Percentiles rank a stretch among this genome's conserved stretches.
Conservation (phyloP, 1,139 yeast genomes). For the Petasospora fabianii region DNA sequence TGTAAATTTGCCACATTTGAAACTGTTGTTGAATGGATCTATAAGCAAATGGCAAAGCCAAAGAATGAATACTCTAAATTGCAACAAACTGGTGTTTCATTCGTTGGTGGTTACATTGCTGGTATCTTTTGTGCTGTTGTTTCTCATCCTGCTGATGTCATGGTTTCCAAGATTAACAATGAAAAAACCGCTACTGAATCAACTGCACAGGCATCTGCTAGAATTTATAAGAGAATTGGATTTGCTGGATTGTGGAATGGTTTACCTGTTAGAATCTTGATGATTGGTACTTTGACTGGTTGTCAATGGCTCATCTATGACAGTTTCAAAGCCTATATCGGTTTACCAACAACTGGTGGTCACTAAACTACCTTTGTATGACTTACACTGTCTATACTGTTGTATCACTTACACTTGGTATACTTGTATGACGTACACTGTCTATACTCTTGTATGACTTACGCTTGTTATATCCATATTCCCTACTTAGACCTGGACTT, state of each 20-base stretch:
- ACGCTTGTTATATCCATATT: too few relatives aligned
- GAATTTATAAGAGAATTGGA: slow-evolving; percentile 80
- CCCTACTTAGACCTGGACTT: too few relatives aligned
- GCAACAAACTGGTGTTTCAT: slow-evolving; percentile 90
- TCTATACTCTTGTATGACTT: too few relatives aligned
- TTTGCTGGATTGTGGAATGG: slow-evolving; percentile 94
- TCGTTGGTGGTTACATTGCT: slow-evolving; percentile 92
- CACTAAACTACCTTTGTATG: too few relatives aligned
- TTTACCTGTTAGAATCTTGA: slow-evolving; percentile 85
- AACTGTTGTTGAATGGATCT: slow-evolving; percentile 74
- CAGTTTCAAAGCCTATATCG: slow-evolving; percentile 85
- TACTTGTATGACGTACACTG: too few relatives aligned
- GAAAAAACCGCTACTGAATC: slow-evolving; percentile 68
- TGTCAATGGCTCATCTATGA: slow-evolving; percentile 96
- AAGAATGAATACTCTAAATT: slow-evolving; percentile 51
- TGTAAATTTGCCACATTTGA: slow-evolving; percentile 93
- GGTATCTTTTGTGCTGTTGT: slow-evolving; percentile 94
- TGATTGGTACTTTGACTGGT: slow-evolving; percentile 96
- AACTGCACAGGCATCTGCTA: slow-evolving; percentile 58
- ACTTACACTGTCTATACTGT: too few relatives aligned
- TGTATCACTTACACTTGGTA: too few relatives aligned
- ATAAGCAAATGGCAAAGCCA: slow-evolving; percentile 47
- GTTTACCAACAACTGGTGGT: slow-evolving; percentile 88
- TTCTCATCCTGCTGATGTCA: slow-evolving; percentile 95
- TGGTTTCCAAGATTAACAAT: slow-evolving; percentile 88